Evolutionary conservation across 2,329 filamentous ascomycete genomes (phyloP), one percentile per base, ranked within the genome.

Genomic region (Leptographium galeiforme): DNA sequence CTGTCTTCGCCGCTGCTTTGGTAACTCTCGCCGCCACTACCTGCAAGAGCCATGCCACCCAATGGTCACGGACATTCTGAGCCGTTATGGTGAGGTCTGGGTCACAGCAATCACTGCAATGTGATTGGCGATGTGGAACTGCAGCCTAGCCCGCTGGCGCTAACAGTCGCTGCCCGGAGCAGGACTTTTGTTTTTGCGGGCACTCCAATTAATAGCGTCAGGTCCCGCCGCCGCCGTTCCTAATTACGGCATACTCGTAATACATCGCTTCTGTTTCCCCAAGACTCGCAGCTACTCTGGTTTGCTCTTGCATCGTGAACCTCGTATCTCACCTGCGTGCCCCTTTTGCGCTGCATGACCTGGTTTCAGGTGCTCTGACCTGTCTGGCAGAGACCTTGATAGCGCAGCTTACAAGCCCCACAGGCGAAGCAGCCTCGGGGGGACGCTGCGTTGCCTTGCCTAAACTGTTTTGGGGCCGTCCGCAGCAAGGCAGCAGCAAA

Each of bases 1-100:
- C 64, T 67, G 57, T 64, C 67, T 57, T 72, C 68, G 56, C 62
- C 66, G 56, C 69, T 50, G 48, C 32, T 48, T 44, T 48, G 53
- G 50, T 48, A 47, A 18, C 12, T 25, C 16, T 40, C 12, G 13
- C 11, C 8, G 41, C 4, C 12, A 10, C 41, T 44, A 44, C 19
- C 41, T 25, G 18, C 41, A 19, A 44, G 18, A 25, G 19, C 19
- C 41, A 44, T 44, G 18, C 6, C 41, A 18, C 19, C 19, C 13
- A 18, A 44, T 4, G 18, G 13, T 4, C 18, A 25, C 12, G 19
- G 6, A 10, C 41, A 44, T 44, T 30, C 41, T 44, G 41, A 12
- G 2, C 8, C 10, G 40, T n/a, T 43, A 14, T 6, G 41, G 8
- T n/a, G 18, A 12, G 18, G 13, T 19, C 8, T 44, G 41, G 41